Percentiles rank a stretch among this genome's conserved stretches.
Evolutionary conservation across 352 stramenopile genomes (phyloP).

Genomic region (Peronosclerospora sorghi): DNA sequence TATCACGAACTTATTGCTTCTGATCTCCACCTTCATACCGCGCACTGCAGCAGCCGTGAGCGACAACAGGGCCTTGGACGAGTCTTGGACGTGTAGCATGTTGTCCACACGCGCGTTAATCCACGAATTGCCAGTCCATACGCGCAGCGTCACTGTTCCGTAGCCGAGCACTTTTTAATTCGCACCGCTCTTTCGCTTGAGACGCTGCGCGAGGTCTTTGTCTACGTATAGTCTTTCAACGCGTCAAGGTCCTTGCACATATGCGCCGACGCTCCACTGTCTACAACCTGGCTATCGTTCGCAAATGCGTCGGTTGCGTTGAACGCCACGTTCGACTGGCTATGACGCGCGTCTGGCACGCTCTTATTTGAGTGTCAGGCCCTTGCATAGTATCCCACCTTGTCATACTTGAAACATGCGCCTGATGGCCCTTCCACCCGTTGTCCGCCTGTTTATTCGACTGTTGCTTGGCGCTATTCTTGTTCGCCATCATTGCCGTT

Average conservation of each 20-base stretch:
- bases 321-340: background rate
- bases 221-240: background rate
- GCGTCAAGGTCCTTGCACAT: background rate
- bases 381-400: background rate
- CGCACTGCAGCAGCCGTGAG: background rate
- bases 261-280: background rate
- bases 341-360: background rate
- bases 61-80: background rate
- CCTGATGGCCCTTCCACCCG: background rate
- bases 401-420: background rate
- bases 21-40: background rate
- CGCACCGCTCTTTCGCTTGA: background rate
- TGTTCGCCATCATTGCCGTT: background rate
- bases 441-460: too few species aligned
- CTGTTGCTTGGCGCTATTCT: background rate
- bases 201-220: background rate
- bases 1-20: background rate
- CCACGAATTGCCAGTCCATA: background rate
- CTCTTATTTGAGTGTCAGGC: background rate
- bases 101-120: background rate
- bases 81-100: background rate
- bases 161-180: background rate
- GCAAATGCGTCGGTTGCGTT: background rate
- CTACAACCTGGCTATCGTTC: background rate
- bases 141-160: background rate